Base-by-base conservation (phyloP, 257 asterid species). In the Ophiorrhiza pumila region DNA sequence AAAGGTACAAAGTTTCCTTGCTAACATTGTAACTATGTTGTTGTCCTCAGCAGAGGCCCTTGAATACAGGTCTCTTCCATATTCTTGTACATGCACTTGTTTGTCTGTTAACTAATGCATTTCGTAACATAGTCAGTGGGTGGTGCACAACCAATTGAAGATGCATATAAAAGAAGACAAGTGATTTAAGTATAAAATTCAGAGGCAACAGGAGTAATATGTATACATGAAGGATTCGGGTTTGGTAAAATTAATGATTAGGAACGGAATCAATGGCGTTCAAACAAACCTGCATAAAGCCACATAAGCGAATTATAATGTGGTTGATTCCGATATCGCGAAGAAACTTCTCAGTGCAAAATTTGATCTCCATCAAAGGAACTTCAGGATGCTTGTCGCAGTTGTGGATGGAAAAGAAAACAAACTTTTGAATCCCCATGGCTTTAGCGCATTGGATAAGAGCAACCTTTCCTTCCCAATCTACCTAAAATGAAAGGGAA, bases 381-480 rank as follows among this genome's bases (percentile, higher is more conserved):
- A 95, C 99, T 81, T 95, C 98, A 11, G 98, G 99, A 81, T 95
- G 98, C 87, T 87, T 95, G 81, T 95, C 99, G 65, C 99, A 95
- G 79, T 95, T 95, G 84, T 95, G 99, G 69, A 95, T 95, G 67
- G 99, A 95, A 77, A 79, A 95, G 88, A 95, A 95, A 77, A 95
- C 83, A 71, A 71, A 95, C 47, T 91, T 91, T 71, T 92, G 97
- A 69, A 95, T 85, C 62, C 98, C 97, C 97, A 90, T 94, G 53
- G 97, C 98, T 88, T 90, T 91, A 58, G 98, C 98, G 81, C 98
- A 91, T 83, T 94, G 97, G 80, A 95, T 91, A 70, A 95, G 98
- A 69, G 98, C 98, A 85, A 90, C 94, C 81, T 92, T 95, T 77
- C 99, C 99, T 90, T 94, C 97, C 99, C 99, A 94, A 77, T 94